phyloP scores from a whole-genome alignment of 768 basidiomycete species.

The Cyclocybe cylindracea region DNA sequence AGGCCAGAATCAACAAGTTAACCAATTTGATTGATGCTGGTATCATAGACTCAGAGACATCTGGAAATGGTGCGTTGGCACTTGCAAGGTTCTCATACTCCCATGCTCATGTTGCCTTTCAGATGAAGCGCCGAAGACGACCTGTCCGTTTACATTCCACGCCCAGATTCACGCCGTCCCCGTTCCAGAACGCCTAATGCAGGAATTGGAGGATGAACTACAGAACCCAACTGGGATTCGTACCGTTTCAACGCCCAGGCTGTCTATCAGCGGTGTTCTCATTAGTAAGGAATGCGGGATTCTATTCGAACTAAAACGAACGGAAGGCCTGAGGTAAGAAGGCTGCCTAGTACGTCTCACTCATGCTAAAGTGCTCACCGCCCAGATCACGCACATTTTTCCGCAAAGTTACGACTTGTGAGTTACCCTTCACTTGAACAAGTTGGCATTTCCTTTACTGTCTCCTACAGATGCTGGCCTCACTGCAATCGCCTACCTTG shows the following conservation, averaged over 20 bases:
- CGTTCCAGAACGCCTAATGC: conserved; percentile 57
- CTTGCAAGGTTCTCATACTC: not conserved
- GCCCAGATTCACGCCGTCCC: conserved; percentile 60
- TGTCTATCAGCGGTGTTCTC: conserved; percentile 63
- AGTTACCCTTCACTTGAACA: conserved; percentile 11
- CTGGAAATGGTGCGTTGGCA: conserved; percentile 10
- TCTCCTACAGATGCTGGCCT: conserved; percentile 65
- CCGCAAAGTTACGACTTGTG: conserved; percentile 71
- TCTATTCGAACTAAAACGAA: conserved; percentile 63
- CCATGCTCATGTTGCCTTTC: not conserved
- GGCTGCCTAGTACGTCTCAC: not conserved
- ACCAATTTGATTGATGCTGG: conserved; percentile 68
- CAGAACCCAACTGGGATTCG: conserved; percentile 73
- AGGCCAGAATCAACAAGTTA: conserved; percentile 57
- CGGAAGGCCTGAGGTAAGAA: conserved; percentile 67
- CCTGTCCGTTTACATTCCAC: conserved; percentile 67
- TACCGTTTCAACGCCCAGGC: conserved; percentile 55
- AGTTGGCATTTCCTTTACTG: conserved; percentile 1
- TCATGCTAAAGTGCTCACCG: not conserved
- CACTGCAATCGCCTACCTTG: conserved; percentile 65
- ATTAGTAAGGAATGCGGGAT: conserved; percentile 83
- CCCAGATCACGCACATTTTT: conserved; percentile 64
- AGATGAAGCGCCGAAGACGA: conserved; percentile 52
- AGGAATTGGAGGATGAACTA: conserved; percentile 72
- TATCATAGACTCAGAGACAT: conserved; percentile 51